A percentile compares a stretch with the other conserved stretches of the same genome.
phyloP scores from a whole-genome alignment of 2,329 filamentous ascomycete species.

The Rutstroemia sp. region DNA sequence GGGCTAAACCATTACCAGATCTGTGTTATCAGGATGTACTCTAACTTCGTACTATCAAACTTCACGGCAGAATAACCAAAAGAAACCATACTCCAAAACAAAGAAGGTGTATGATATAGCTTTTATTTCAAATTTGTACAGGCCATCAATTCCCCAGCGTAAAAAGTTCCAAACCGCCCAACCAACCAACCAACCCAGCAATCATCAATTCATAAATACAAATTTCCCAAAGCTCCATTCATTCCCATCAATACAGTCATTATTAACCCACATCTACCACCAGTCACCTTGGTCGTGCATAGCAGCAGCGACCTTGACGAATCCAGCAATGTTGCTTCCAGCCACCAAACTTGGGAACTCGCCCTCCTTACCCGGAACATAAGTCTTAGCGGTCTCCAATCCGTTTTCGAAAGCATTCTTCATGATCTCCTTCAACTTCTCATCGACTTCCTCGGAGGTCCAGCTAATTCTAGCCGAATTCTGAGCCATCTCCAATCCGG shows the following conservation, averaged over 20 bases:
- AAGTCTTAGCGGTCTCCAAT: slow-evolving; percentile 82
- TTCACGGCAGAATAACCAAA: neutral
- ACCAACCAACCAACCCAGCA: slow-evolving; percentile 1
- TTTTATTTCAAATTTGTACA: neutral
- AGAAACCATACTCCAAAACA: neutral
- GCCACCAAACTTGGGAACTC: slow-evolving; percentile 86
- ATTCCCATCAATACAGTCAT: neutral
- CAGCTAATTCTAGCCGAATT: slow-evolving; percentile 83
- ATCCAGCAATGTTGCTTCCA: slow-evolving; percentile 94
- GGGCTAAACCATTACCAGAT: too few relatives aligned
- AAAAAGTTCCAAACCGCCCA: neutral
- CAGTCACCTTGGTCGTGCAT: slow-evolving; percentile 98
- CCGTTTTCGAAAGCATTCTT: slow-evolving; percentile 86
- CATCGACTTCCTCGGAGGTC: slow-evolving; percentile 85
- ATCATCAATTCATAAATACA: neutral
- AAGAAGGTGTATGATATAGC: neutral
- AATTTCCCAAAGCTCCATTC: neutral
- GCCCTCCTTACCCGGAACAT: slow-evolving; percentile 69
- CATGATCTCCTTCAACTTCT: slow-evolving; percentile 91
- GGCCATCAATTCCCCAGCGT: neutral
- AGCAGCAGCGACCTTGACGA: slow-evolving; percentile 89
- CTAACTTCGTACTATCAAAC: neutral
- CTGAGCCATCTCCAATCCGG: slow-evolving; percentile 98
- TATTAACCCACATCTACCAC: slow-evolving; percentile 44
- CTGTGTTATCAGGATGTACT: too few relatives aligned